These are phyloP conservation scores for Herpetospermum pedunculosum DNA, from an alignment of 306 rosid genomes.

Conservation along the genomic window DNA sequence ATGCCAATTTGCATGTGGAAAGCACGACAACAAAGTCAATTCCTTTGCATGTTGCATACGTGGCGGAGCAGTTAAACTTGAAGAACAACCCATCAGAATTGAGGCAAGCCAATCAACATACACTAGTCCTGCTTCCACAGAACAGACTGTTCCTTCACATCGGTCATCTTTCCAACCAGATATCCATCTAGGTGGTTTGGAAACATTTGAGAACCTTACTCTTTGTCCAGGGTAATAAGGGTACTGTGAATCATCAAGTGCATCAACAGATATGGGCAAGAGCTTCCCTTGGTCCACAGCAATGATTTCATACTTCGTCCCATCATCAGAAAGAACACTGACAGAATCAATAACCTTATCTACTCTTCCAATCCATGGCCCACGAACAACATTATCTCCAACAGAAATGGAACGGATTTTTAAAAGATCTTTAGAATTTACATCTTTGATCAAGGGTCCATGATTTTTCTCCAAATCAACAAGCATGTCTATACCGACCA, in stretches of 20 bases:
- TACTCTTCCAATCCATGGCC: slow-evolving; percentile 87
- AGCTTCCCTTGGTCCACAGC: slow-evolving; percentile 53
- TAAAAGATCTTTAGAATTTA: slow-evolving; percentile 48
- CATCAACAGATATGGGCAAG: slow-evolving; percentile 42
- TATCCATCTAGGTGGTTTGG: slow-evolving; percentile 69
- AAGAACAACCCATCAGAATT: slow-evolving; percentile 31
- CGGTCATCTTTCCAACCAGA: slow-evolving; percentile 69
- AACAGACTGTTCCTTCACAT: slow-evolving; percentile 64
- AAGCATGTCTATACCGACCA: slow-evolving; percentile 44
- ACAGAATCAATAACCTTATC: slow-evolving; percentile 62
- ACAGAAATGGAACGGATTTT: slow-evolving; percentile 72
- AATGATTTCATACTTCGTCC: slow-evolving; percentile 47
- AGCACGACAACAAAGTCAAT: slow-evolving; percentile 66
- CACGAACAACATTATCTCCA: slow-evolving; percentile 65
- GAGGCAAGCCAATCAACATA: slow-evolving; percentile 71
- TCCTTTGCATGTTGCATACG: slow-evolving; percentile 51
- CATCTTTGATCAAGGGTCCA: slow-evolving; percentile 50
- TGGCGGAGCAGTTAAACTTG: slow-evolving; percentile 38
- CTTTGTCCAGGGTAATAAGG: slow-evolving; percentile 95
- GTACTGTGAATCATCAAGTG: slow-evolving; percentile 74
- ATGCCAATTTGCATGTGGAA: slow-evolving; percentile 78
- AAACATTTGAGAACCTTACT: slow-evolving; percentile 49
- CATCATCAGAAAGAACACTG: slow-evolving; percentile 62
- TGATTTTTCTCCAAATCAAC: slow-evolving; percentile 65
- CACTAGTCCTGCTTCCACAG: slow-evolving; percentile 72